Base-by-base conservation (phyloP, 257 asterid genomes). In the Forsythia viridissima region DNA sequence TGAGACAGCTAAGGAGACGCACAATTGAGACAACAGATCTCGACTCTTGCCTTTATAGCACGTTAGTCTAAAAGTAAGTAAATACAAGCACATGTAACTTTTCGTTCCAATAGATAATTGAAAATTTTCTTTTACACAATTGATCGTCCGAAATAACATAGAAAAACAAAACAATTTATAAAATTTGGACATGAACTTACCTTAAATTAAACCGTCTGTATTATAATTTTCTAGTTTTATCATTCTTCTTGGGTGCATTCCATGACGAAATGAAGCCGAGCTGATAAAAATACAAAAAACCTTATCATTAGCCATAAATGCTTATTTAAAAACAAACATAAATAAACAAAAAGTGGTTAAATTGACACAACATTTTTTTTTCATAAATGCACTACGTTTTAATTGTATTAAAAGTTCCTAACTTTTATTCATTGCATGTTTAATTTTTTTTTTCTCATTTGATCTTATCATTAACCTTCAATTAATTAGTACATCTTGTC, bases 161-260 rank as follows among this genome's bases (percentile, higher is more conserved):
- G 8, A 55, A 55, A 24, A 52, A 4, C 24, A 18, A 52, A 52
- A 52, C 6, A 15, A 52, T 0, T 15, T 16, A 18, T 5, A 52
- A 6, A 15, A 6, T n/a, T 16, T 2, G 65, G 24, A 55, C 30
- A 55, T 7, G 65, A 55, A n/a, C 16, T 55, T 55, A 55, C 65
- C 65, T 18, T 55, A 18, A 55, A 48, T 48, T 48, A 48, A 13
- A 12, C 57, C 12, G 12, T 13, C 65, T 6, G 65, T 41, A 20
- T 51, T 75, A 69, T 15, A 63, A 68, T 21, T 78, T 81, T 71
- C 66, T 37, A 65, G 70, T 63, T 69, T 55, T 74, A 42, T 73
- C 77, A 44, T 77, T 82, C 82, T 24, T 84, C 79, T 76, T 82
- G 77, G 83, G 71, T 77, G 83, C 82, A 36, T 75, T 85, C 66